Evolutionary conservation across 2,329 filamentous ascomycete genomes (phyloP).

Genomic region (Fusarium ramigenum): DNA sequence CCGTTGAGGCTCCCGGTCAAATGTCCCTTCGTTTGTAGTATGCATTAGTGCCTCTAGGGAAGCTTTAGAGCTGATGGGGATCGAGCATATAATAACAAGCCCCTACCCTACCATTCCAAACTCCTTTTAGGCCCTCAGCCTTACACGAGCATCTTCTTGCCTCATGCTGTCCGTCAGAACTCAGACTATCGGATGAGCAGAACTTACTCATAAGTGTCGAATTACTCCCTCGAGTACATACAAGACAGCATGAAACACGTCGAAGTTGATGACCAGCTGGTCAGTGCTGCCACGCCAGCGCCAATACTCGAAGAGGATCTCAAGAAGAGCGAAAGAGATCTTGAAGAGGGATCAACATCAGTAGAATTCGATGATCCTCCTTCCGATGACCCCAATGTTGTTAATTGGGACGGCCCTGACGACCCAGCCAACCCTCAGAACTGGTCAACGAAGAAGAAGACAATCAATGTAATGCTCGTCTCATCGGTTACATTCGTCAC

Average conservation of each 20-base stretch:
- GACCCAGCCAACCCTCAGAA: slow-evolving; percentile 69
- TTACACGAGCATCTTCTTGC: not conserved
- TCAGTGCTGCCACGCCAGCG: slow-evolving; percentile 1
- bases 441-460: slow-evolving; percentile 57
- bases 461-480: slow-evolving; percentile 48
- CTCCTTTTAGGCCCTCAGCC: not conserved
- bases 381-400: slow-evolving; percentile 47
- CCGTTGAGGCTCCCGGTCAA: not conserved
- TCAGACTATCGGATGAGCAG: not conserved
- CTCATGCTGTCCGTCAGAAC: not conserved
- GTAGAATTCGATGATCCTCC: slow-evolving; percentile 30
- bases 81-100: slow-evolving; percentile 14
- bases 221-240: not conserved
- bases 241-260: slow-evolving; percentile 18
- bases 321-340: slow-evolving; percentile 26
- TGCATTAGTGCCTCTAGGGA: slow-evolving; percentile 6
- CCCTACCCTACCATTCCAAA: not conserved
- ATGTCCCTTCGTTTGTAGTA: not conserved
- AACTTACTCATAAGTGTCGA: not conserved
- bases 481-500: slow-evolving; percentile 55
- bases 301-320: not conserved
- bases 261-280: slow-evolving; percentile 19
- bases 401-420: slow-evolving; percentile 67
- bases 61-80: not conserved
- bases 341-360: slow-evolving; percentile 36